Conservation (phyloP, 176 grass and related monocot genomes). For the Tuctoria greenei region DNA sequence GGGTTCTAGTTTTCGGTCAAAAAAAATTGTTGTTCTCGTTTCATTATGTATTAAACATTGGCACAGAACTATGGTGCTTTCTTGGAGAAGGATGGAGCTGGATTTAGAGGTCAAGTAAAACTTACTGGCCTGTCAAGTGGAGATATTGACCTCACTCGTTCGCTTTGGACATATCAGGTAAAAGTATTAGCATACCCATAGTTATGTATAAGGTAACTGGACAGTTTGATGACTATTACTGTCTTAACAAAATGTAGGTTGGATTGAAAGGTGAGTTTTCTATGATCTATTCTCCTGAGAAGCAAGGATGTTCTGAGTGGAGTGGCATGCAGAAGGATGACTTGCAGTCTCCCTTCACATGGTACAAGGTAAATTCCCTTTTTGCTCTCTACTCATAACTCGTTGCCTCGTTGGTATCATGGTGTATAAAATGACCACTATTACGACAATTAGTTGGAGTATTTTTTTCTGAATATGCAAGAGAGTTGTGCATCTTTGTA, state of each 20-base stretch:
- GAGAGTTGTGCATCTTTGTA: no score
- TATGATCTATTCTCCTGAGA: constrained; percentile 68
- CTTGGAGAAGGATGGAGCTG: constrained; percentile 98
- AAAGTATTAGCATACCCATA: background rate
- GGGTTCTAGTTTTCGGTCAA: no score
- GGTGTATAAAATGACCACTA: background rate
- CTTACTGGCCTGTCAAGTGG: constrained; percentile 78
- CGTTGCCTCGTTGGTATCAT: constrained; percentile 15
- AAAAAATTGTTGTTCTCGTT: constrained; percentile 8
- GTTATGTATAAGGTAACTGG: constrained; percentile 1
- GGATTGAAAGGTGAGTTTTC: constrained; percentile 80
- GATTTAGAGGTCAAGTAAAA: constrained; percentile 89
- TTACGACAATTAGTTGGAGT: background rate
- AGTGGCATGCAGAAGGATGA: constrained; percentile 52
- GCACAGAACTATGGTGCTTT: constrained; percentile 94
- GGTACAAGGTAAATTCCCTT: constrained; percentile 79
- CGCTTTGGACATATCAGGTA: constrained; percentile 95
- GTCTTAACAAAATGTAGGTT: constrained; percentile 51
- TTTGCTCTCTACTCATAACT: background rate
- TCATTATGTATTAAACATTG: constrained; percentile 24
- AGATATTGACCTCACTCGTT: constrained; percentile 71
- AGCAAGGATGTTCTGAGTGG: constrained; percentile 62
- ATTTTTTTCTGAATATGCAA: no score
- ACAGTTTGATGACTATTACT: background rate
- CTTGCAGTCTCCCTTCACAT: constrained; percentile 63